Percentiles rank a stretch among this genome's conserved stretches.
These are phyloP conservation scores for Leptographium flavum DNA, from an alignment of 2,329 filamentous ascomycete species.

Conservation along the genomic window DNA sequence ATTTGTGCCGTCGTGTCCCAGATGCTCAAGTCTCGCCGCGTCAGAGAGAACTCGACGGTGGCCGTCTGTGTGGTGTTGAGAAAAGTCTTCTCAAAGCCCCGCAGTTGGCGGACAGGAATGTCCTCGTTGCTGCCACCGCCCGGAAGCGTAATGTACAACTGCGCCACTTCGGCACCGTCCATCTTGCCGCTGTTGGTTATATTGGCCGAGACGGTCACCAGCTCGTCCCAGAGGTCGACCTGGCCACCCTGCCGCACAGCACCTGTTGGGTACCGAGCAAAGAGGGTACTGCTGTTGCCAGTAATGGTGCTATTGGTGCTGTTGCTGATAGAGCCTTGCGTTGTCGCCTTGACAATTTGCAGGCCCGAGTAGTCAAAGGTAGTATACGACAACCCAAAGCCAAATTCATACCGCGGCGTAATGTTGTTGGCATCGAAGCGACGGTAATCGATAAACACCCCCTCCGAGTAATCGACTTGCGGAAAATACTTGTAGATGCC, in stretches of 20 bases:
- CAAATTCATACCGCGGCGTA: conserved; percentile 37
- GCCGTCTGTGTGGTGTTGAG: conserved; percentile 27
- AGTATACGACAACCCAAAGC: conserved; percentile 41
- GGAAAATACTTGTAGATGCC: conserved; percentile 37
- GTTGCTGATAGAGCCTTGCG: conserved; percentile 1
- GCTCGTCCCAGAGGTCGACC: conserved; percentile 29
- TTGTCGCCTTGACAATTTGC: conserved; percentile 1
- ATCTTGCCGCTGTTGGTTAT: conserved; percentile 26
- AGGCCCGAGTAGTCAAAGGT: conserved; percentile 33
- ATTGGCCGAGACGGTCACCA: conserved; percentile 23
- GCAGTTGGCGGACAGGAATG: conserved; percentile 41
- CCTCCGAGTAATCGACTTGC: conserved; percentile 34
- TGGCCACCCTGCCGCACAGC: conserved; percentile 28
- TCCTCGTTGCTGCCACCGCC: conserved; percentile 1
- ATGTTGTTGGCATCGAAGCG: conserved; percentile 35
- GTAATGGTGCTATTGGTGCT: background rate
- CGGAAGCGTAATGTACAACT: conserved; percentile 30
- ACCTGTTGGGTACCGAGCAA: conserved; percentile 22
- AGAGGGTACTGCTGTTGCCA: conserved; percentile 11
- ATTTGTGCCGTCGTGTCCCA: conserved; percentile 49
- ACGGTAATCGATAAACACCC: conserved; percentile 38
- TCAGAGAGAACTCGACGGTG: conserved; percentile 37
- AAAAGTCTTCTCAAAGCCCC: conserved; percentile 49
- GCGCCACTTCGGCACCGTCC: conserved; percentile 28
- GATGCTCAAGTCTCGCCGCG: conserved; percentile 48